Evolutionary conservation across 768 basidiomycete species (phyloP).

Genomic region (Boletus insuetus): DNA sequence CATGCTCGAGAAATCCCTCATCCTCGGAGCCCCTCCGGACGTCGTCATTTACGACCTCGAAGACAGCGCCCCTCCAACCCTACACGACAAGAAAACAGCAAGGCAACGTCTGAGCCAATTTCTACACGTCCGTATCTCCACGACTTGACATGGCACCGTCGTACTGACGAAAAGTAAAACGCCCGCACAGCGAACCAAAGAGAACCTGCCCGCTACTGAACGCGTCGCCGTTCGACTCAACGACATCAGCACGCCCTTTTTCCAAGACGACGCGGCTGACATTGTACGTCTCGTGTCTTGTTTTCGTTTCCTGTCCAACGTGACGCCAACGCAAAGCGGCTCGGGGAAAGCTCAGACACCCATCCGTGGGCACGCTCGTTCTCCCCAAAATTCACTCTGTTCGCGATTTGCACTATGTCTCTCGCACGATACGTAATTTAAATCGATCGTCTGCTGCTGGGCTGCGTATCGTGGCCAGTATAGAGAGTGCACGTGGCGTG

Average conservation of each 20-base stretch:
- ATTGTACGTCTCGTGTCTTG: conserved; percentile 41
- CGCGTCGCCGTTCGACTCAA: conserved; percentile 74
- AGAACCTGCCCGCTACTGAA: conserved; percentile 40
- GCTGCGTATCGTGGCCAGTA: conserved; percentile 69
- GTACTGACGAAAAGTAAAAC: conserved; percentile 15
- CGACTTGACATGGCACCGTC: neutral
- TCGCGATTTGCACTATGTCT: conserved; percentile 62
- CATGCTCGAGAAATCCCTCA: conserved; percentile 79
- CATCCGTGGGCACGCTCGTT: conserved; percentile 61
- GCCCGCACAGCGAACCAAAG: conserved; percentile 18
- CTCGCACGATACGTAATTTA: conserved; percentile 31
- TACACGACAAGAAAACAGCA: conserved; percentile 56
- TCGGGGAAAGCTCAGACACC: conserved; percentile 40
- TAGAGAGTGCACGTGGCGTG: conserved; percentile 79
- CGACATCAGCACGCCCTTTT: conserved; percentile 61
- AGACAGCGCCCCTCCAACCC: conserved; percentile 71
- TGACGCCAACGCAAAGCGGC: neutral
- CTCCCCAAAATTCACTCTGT: conserved; percentile 81
- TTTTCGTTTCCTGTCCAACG: neutral
- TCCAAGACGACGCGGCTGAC: conserved; percentile 58
- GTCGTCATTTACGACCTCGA: conserved; percentile 86
- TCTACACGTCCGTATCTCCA: conserved; percentile 43
- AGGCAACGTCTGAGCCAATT: conserved; percentile 54
- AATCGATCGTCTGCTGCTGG: conserved; percentile 31
- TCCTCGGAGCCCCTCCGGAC: conserved; percentile 51